Evolutionary conservation across 345 rosid species (phyloP).

Genomic region (Rhodamnia rubescens): DNA sequence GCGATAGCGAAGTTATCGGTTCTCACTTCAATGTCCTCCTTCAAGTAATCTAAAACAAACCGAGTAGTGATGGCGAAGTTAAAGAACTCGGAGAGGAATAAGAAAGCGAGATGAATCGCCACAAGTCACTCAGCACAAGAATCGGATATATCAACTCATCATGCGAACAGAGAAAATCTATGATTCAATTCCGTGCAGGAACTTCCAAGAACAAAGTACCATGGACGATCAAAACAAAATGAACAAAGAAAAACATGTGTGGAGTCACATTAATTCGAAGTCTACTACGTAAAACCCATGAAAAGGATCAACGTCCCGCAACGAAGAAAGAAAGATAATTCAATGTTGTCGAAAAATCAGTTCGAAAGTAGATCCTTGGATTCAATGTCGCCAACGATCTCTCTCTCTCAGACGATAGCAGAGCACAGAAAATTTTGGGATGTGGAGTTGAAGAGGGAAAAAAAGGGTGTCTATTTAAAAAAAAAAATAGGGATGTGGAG

Average conservation of each 20-base stretch:
- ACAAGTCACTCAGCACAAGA: background rate
- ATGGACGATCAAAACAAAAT: background rate
- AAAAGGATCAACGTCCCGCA: background rate
- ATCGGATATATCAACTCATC: background rate
- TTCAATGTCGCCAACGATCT: no score
- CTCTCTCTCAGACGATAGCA: no score
- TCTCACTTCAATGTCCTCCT: background rate
- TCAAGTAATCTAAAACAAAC: background rate
- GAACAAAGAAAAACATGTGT: background rate
- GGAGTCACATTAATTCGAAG: background rate
- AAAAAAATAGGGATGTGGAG: no score
- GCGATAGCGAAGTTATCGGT: background rate
- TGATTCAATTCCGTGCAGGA: background rate
- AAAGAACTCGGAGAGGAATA: background rate
- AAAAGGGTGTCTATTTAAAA: no score
- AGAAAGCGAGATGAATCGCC: background rate
- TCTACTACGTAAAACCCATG: background rate
- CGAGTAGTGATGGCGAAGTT: background rate
- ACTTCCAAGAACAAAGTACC: background rate
- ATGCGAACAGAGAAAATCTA: background rate
- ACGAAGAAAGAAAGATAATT: no score
- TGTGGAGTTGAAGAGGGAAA: no score
- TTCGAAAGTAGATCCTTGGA: no score
- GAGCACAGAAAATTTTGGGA: no score
- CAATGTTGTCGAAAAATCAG: no score